Conservation (phyloP, 2,329 filamentous ascomycete species). For the Sclerotinia spermophila region DNA sequence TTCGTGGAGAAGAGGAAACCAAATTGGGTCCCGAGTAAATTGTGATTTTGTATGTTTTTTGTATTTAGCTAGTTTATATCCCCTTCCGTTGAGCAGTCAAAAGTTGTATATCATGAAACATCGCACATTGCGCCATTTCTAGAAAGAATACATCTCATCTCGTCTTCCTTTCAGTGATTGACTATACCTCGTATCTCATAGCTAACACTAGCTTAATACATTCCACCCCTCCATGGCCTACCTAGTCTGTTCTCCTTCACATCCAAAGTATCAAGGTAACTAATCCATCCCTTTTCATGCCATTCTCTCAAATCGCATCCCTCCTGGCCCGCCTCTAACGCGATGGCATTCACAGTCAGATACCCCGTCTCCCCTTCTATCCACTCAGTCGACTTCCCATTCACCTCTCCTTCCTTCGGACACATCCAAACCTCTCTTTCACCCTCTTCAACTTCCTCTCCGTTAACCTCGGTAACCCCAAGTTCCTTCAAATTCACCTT, state of each 20-base stretch:
- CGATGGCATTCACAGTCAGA: conserved; percentile 41
- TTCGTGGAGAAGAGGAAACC: conserved; percentile 75
- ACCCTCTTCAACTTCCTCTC: conserved; percentile 23
- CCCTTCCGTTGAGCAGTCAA: neutral
- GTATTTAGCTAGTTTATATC: conserved; percentile 12
- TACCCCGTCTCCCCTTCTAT: conserved; percentile 32
- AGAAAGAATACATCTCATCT: neutral
- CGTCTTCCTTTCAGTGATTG: neutral
- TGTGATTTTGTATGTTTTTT: conserved; percentile 40
- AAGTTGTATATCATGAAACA: neutral
- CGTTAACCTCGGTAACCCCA: conserved; percentile 9
- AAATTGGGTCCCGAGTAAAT: conserved; percentile 61
- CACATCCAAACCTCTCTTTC: conserved; percentile 34
- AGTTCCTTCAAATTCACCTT: conserved; percentile 22
- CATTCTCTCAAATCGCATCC: conserved; percentile 41
- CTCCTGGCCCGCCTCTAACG: conserved; percentile 40
- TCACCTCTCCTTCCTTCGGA: conserved; percentile 33
- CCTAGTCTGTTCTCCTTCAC: conserved; percentile 20
- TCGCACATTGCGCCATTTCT: neutral
- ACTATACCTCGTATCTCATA: too few relatives aligned
- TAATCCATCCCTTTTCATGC: conserved; percentile 38
- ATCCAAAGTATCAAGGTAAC: conserved; percentile 29
- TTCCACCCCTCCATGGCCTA: conserved; percentile 30
- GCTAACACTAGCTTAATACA: conserved; percentile 27
- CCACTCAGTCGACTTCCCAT: conserved; percentile 34